Conservation (phyloP, 2,329 filamentous ascomycete species). For the Fusarium tjaetaba region DNA sequence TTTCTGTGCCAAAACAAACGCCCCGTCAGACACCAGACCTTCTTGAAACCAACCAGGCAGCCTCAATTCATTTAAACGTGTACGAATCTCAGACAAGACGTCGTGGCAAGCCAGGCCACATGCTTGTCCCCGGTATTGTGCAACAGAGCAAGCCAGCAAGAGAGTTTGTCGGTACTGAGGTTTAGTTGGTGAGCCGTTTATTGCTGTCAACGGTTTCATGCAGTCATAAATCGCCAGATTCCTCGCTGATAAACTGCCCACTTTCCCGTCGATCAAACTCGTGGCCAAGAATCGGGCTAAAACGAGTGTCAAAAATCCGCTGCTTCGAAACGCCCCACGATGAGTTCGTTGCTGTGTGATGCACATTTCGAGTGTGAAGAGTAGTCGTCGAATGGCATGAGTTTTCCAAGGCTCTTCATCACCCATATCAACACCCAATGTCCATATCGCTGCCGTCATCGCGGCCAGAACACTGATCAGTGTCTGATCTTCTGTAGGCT, state of each 20-base stretch:
- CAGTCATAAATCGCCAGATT: slow-evolving; percentile 37
- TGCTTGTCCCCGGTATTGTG: slow-evolving; percentile 58
- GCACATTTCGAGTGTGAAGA: slow-evolving; percentile 42
- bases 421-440: slow-evolving; percentile 13
- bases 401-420: slow-evolving; percentile 8
- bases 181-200: slow-evolving; percentile 21
- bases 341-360: slow-evolving; percentile 27
- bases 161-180: slow-evolving; percentile 46
- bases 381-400: slow-evolving; percentile 38
- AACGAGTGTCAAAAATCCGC: slow-evolving; percentile 39
- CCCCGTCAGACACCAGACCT: slow-evolving; percentile 57
- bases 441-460: slow-evolving; percentile 42
- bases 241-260: slow-evolving; percentile 24
- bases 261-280: slow-evolving; percentile 25
- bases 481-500: slow-evolving; percentile 36
- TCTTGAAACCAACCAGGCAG: slow-evolving; percentile 48
- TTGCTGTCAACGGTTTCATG: slow-evolving; percentile 26
- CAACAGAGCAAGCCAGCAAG: slow-evolving; percentile 56
- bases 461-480: slow-evolving; percentile 46
- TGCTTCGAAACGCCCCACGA: slow-evolving; percentile 13
- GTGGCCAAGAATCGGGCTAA: slow-evolving; percentile 45
- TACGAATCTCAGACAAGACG: slow-evolving; percentile 54
- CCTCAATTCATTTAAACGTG: slow-evolving; percentile 50
- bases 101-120: slow-evolving; percentile 50
- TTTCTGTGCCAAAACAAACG: slow-evolving; percentile 62